Evolutionary conservation across 345 rosid genomes (phyloP).

Genomic region (Barbarea vulgaris): DNA sequence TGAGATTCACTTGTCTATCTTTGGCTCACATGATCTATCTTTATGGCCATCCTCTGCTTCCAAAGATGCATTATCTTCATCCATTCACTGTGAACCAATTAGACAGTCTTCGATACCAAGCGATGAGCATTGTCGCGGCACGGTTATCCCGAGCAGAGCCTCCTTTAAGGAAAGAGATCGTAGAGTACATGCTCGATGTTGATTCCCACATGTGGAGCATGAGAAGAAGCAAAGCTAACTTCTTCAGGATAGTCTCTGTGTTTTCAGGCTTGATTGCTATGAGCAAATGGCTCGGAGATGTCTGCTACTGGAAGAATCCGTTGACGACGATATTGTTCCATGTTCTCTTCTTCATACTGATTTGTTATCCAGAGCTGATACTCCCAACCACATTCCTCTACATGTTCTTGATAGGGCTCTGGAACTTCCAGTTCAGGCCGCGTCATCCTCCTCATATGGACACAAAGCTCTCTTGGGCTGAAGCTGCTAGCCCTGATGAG

Average conservation of each 20-base stretch:
- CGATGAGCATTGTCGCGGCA: slow-evolving; percentile 74
- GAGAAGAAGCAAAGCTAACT: slow-evolving; percentile 91
- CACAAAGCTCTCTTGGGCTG: slow-evolving; percentile 83
- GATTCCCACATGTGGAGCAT: slow-evolving; percentile 97
- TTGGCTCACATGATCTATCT: slow-evolving; percentile 71
- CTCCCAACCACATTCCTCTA: slow-evolving; percentile 77
- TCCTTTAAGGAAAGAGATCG: slow-evolving; percentile 79
- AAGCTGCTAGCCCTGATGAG: slow-evolving; percentile 76
- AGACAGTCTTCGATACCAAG: slow-evolving; percentile 75
- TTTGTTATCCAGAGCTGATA: slow-evolving; percentile 80
- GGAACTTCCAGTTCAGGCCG: slow-evolving; percentile 70
- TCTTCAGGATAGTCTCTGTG: slow-evolving; percentile 76
- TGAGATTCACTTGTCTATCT: slow-evolving; percentile 77
- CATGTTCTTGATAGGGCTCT: slow-evolving; percentile 81
- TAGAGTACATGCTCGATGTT: slow-evolving; percentile 92
- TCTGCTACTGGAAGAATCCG: slow-evolving; percentile 79
- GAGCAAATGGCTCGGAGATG: slow-evolving; percentile 75
- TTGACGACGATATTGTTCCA: slow-evolving; percentile 71
- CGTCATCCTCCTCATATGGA: slow-evolving; percentile 86
- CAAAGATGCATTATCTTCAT: slow-evolving; percentile 85
- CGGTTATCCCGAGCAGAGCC: slow-evolving; percentile 82
- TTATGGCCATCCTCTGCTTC: slow-evolving; percentile 74
- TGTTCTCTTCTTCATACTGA: slow-evolving; percentile 64
- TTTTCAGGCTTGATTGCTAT: slow-evolving; percentile 65
- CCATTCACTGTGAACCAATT: slow-evolving; percentile 86